Evolutionary conservation across 331 rosid genomes (phyloP).

Genomic region (Acacia concinna): DNA sequence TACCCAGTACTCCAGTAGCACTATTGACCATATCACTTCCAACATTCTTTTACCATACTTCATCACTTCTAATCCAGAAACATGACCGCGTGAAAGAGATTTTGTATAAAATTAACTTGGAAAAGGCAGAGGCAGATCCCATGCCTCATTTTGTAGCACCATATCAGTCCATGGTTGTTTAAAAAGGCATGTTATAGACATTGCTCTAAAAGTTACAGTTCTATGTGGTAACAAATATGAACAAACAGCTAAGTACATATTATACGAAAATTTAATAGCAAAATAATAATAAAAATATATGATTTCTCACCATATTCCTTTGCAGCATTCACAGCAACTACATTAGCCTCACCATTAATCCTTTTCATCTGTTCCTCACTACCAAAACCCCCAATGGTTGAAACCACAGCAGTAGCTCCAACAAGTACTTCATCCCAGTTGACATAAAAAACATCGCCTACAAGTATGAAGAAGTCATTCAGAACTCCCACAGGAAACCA

Average conservation of each 20-base stretch:
- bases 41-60: not conserved
- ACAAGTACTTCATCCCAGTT: slow-evolving; percentile 92
- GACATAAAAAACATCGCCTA: slow-evolving; percentile 94
- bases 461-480: slow-evolving; percentile 29
- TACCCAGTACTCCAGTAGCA: not conserved
- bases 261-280: slow-evolving; percentile 20
- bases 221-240: slow-evolving; percentile 1
- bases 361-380: slow-evolving; percentile 85
- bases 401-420: slow-evolving; percentile 94
- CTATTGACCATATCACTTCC: not conserved
- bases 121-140: not conserved
- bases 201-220: not conserved
- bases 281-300: slow-evolving; percentile 27
- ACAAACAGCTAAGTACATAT: not conserved
- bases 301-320: slow-evolving; percentile 78
- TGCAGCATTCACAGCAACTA: slow-evolving; percentile 87
- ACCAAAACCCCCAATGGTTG: slow-evolving; percentile 94
- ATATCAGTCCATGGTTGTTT: not conserved
- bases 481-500: not conserved
- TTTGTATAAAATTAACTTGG: slow-evolving; percentile 4
- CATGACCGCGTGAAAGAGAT: not conserved
- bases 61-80: slow-evolving; percentile 2
- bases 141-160: not conserved
- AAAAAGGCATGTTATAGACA: not conserved
- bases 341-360: slow-evolving; percentile 92